Evolutionary conservation across 768 basidiomycete species (phyloP).

Genomic region (Russula ochroleuca): DNA sequence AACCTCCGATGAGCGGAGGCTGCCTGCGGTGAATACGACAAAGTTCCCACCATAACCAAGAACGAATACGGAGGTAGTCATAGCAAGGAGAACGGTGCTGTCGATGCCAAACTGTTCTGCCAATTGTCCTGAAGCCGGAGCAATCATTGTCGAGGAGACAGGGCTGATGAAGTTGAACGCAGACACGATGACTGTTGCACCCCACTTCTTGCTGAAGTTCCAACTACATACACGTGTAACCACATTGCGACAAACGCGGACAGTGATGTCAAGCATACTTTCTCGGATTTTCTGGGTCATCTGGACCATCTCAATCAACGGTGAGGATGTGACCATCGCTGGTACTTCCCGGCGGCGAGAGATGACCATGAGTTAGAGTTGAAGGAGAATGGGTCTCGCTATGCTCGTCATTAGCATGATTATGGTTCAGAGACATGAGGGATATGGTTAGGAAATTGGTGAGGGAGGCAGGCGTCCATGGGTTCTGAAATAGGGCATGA

Average conservation of each 20-base stretch:
- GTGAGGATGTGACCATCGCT: not conserved
- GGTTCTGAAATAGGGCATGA: too few relatives aligned
- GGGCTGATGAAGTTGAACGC: conserved; percentile 63
- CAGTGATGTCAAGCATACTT: conserved; percentile 1
- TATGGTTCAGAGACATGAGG: not conserved
- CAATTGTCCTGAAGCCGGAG: conserved; percentile 55
- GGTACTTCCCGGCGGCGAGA: not conserved
- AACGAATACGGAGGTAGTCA: conserved; percentile 48
- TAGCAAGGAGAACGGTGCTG: conserved; percentile 44
- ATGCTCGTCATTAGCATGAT: not conserved
- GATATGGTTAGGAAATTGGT: too few relatives aligned
- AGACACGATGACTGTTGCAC: conserved; percentile 54
- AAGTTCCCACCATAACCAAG: conserved; percentile 55
- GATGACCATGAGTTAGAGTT: not conserved
- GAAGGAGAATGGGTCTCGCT: not conserved
- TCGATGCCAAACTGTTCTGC: conserved; percentile 53
- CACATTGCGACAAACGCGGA: not conserved
- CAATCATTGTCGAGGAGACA: conserved; percentile 70
- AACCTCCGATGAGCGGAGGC: not conserved
- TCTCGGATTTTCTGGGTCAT: conserved; percentile 23
- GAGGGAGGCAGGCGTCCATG: too few relatives aligned
- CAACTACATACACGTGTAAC: conserved; percentile 9
- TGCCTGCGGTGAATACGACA: not conserved
- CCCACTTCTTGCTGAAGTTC: conserved; percentile 20
- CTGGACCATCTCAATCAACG: conserved; percentile 25